These are phyloP conservation scores for Aspergillus piperis DNA, from an alignment of 2,329 filamentous ascomycete genomes.

Conservation along the genomic window DNA sequence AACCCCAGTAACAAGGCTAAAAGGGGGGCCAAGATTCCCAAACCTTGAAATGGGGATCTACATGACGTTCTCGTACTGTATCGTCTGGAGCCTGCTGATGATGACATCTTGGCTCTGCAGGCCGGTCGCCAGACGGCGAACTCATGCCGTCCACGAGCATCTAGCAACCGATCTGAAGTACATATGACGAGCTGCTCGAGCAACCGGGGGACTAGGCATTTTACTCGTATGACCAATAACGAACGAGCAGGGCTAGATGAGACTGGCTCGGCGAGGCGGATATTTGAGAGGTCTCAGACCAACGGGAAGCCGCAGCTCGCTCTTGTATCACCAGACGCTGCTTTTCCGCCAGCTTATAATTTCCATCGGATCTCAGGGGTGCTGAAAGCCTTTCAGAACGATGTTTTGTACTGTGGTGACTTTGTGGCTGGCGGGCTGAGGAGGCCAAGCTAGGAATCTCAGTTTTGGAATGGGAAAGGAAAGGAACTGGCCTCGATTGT, in stretches of 20 bases:
- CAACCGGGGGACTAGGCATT: conserved; percentile 28
- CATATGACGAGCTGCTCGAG: conserved; percentile 17
- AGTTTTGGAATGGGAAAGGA: not conserved
- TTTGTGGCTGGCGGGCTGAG: conserved; percentile 5
- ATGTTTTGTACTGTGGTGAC: conserved; percentile 14
- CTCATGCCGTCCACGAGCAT: conserved; percentile 15
- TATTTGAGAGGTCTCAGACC: conserved; percentile 35
- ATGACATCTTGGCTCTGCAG: not conserved
- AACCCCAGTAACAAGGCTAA: conserved; percentile 17
- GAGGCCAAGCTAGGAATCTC: conserved; percentile 1
- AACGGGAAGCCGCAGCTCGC: conserved; percentile 34
- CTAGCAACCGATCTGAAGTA: conserved; percentile 21
- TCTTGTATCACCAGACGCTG: conserved; percentile 32
- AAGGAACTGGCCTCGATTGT: not conserved
- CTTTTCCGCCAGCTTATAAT: conserved; percentile 28
- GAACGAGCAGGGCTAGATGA: conserved; percentile 5
- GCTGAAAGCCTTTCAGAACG: conserved; percentile 13
- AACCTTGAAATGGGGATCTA: conserved; percentile 10
- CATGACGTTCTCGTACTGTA: conserved; percentile 15
- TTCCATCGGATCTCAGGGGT: conserved; percentile 19
- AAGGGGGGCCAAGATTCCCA: conserved; percentile 8
- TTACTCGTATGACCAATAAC: conserved; percentile 27
- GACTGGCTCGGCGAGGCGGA: conserved; percentile 24
- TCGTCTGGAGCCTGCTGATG: not conserved
- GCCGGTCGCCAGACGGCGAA: conserved; percentile 3